Conservation (phyloP, 2,329 filamentous ascomycete species). For the Tolypocladium cylindrosporum region DNA sequence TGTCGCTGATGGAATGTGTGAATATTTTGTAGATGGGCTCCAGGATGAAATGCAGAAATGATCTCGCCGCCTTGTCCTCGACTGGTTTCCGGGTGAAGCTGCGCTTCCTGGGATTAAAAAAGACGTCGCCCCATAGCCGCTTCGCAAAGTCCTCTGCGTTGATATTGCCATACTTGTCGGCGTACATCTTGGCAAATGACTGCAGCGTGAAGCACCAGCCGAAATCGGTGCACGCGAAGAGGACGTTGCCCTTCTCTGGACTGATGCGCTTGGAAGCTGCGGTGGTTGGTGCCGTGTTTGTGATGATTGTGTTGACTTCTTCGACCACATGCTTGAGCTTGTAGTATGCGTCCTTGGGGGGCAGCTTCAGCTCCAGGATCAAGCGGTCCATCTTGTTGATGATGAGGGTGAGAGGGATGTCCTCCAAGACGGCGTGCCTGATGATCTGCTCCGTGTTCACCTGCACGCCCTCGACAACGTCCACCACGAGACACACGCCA, state of each 20-base stretch:
- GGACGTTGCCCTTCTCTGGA: constrained; percentile 96
- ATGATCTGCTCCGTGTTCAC: constrained; percentile 96
- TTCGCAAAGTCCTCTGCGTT: constrained; percentile 74
- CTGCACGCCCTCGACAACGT: constrained; percentile 98
- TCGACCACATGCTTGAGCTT: constrained; percentile 98
- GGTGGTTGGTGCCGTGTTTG: constrained; percentile 71
- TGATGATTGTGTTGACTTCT: constrained; percentile 93
- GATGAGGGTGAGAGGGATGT: constrained; percentile 78
- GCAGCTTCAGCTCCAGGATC: constrained; percentile 87
- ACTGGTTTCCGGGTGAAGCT: constrained; percentile 83
- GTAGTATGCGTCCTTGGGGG: constrained; percentile 93
- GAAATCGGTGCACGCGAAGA: constrained; percentile 88
- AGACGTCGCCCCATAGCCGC: constrained; percentile 92
- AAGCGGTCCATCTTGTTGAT: constrained; percentile 97
- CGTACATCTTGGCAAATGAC: constrained; percentile 95
- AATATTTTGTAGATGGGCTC: constrained; percentile 98
- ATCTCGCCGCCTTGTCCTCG: constrained; percentile 71
- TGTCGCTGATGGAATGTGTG: constrained; percentile 87
- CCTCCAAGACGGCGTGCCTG: constrained; percentile 85
- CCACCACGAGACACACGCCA: constrained; percentile 85
- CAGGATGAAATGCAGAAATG: constrained; percentile 89
- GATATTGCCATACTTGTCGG: constrained; percentile 74
- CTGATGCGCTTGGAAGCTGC: constrained; percentile 75
- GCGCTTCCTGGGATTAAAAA: constrained; percentile 83
- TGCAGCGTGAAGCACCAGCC: constrained; percentile 93